Conservation (phyloP, 208 protist genomes). For the Naegleria fowleri region DNA sequence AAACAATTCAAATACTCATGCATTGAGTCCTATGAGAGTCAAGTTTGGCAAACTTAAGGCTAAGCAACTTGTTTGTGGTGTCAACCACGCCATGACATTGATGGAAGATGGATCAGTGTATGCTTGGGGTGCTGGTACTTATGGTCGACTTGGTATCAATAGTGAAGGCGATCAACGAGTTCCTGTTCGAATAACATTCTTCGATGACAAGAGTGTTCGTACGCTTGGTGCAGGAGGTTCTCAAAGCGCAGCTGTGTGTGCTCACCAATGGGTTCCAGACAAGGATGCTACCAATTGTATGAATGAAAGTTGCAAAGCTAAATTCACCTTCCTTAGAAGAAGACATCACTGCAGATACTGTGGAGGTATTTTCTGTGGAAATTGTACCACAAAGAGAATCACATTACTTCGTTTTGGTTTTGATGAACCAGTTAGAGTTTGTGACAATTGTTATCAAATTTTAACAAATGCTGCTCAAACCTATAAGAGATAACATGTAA, state of each 20-base stretch:
- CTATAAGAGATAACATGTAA: neutral
- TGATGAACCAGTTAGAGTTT: constrained; percentile 11
- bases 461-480: neutral
- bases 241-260: neutral
- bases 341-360: constrained; percentile 25
- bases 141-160: neutral
- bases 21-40: neutral
- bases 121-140: neutral
- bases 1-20: neutral
- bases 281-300: neutral
- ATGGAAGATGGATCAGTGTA: constrained; percentile 2
- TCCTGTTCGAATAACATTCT: neutral
- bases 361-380: constrained; percentile 26
- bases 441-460: constrained; percentile 28
- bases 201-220: neutral
- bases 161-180: neutral
- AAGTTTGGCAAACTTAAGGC: neutral
- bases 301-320: neutral
- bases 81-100: neutral
- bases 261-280: constrained; percentile 27
- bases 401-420: neutral
- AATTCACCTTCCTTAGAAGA: constrained; percentile 17
- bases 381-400: neutral
- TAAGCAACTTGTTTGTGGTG: neutral
- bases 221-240: neutral